Conservation (phyloP, 1,284 basidiomycete genomes). For the Ganoderma meredithae region DNA sequence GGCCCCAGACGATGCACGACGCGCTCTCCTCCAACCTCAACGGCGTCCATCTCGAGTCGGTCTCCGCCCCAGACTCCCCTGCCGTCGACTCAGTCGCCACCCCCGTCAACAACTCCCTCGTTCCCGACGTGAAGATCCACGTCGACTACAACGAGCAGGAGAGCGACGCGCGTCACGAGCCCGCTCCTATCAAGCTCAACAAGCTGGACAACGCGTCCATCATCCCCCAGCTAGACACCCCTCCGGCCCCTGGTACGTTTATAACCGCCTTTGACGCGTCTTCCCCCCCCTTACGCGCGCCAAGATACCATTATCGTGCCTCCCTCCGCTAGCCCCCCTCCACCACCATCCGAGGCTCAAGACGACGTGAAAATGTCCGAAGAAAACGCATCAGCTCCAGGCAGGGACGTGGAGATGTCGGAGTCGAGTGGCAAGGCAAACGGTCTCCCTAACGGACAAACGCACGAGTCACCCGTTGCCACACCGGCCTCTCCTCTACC, state of each 20-base stretch:
- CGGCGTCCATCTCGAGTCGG: constrained; percentile 55
- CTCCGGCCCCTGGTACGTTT: constrained; percentile 57
- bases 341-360: constrained; percentile 52
- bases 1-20: constrained; percentile 41
- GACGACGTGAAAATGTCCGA: constrained; percentile 63
- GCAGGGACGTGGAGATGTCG: constrained; percentile 60
- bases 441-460: constrained; percentile 45
- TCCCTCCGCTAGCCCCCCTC: constrained; percentile 55
- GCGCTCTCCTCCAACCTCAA: constrained; percentile 42
- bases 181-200: constrained; percentile 53
- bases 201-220: constrained; percentile 51
- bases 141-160: constrained; percentile 66
- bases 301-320: constrained; percentile 55
- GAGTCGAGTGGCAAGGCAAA: constrained; percentile 45
- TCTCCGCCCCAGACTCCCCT: constrained; percentile 48
- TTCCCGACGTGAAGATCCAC: constrained; percentile 65
- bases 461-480: constrained; percentile 45
- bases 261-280: constrained; percentile 26
- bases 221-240: constrained; percentile 51
- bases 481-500: constrained; percentile 40
- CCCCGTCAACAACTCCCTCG: constrained; percentile 56
- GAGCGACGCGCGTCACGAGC: constrained; percentile 69
- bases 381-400: constrained; percentile 37
- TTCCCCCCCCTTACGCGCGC: constrained; percentile 26
- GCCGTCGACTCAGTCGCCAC: constrained; percentile 65